Base-by-base conservation (phyloP, 2,329 filamentous ascomycete species). In the Pseudovirgaria hyperparasitica region DNA sequence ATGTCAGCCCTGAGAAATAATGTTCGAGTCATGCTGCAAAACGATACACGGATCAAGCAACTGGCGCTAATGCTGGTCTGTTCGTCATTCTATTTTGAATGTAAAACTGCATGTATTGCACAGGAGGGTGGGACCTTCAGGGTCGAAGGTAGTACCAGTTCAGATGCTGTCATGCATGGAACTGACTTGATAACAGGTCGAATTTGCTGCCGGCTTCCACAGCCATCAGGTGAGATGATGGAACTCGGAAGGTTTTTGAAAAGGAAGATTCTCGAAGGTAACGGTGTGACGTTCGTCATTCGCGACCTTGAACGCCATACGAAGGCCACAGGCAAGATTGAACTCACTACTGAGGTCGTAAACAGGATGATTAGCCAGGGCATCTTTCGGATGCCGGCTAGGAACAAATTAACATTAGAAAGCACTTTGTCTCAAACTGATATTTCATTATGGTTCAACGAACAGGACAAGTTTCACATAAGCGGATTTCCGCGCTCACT, bases 41-140 rank as follows among this genome's bases (percentile, higher is more conserved):
- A 21, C 9, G 25, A 31, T 8, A 13, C 16, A 9, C n/a, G 20
- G 9, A 28, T 42, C 19, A 33, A 34, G 19, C 19, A 13, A 4
- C 15, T 40, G 13, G 34, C 32, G 2, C 30, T 29, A 13, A 22
- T 28, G 4, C 22, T 43, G 10, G 34, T 41, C 2, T 34, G 39
- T 10, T 36, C 38, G 5, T 32, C 29, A 13, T 42, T 43, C 36
- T 42, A 38, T 24, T 42, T 38, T 25, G 35, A 43, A 19, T 20
- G 29, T 19, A 16, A 16, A 8, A 15, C 23, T 8, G 18, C 14
- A 3, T 11, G 26, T 3, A 12, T 23, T 9, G 15, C 13, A 4
- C 16, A 27, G 9, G 13, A 15, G 9, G 26, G 26, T 16, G 20
- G 25, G 9, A 24, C 17, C 8, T 25, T 16, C 13, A 15, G 19